Percentiles rank a stretch among this genome's conserved stretches.
Evolutionary conservation across 768 basidiomycete genomes (phyloP).

Genomic region (Xerocomellus amylosporus): DNA sequence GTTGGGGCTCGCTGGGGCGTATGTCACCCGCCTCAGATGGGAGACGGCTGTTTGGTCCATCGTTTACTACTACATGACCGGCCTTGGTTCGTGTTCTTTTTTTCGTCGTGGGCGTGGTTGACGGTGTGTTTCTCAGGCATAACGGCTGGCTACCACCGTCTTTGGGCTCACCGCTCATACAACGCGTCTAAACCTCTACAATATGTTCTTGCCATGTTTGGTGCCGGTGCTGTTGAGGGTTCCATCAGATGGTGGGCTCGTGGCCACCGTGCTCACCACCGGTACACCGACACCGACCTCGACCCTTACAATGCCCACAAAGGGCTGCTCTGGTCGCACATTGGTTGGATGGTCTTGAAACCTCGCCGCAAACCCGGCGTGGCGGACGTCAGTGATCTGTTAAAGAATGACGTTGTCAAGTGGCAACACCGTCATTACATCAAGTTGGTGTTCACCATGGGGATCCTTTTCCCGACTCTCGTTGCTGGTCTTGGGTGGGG

Average conservation of each 20-base stretch:
- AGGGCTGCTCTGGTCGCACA: slow-evolving; percentile 82
- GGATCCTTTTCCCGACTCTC: slow-evolving; percentile 68
- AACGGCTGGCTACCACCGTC: slow-evolving; percentile 92
- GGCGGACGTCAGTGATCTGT: slow-evolving; percentile 85
- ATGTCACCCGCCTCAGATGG: slow-evolving; percentile 61
- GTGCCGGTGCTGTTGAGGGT: slow-evolving; percentile 92
- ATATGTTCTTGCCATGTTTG: slow-evolving; percentile 78
- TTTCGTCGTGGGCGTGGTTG: slow-evolving; percentile 26
- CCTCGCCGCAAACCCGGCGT: slow-evolving; percentile 86
- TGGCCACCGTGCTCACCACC: slow-evolving; percentile 95
- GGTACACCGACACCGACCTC: slow-evolving; percentile 95
- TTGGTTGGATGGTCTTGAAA: slow-evolving; percentile 93
- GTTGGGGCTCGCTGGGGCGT: slow-evolving; percentile 70
- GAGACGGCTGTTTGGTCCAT: slow-evolving; percentile 71
- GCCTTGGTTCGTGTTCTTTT: slow-evolving; percentile 62
- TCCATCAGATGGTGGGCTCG: slow-evolving; percentile 99
- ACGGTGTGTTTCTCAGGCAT: slow-evolving; percentile 51
- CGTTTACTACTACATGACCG: slow-evolving; percentile 75
- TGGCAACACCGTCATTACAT: slow-evolving; percentile 90
- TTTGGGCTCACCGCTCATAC: slow-evolving; percentile 96
- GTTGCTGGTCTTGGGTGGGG: slow-evolving; percentile 82
- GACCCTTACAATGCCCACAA: slow-evolving; percentile 94
- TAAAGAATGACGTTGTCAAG: slow-evolving; percentile 71
- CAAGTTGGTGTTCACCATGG: slow-evolving; percentile 64
- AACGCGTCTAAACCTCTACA: slow-evolving; percentile 87